These are phyloP conservation scores for Colletotrichum endophyticum DNA, from an alignment of 2,329 filamentous ascomycete genomes.

Conservation along the genomic window DNA sequence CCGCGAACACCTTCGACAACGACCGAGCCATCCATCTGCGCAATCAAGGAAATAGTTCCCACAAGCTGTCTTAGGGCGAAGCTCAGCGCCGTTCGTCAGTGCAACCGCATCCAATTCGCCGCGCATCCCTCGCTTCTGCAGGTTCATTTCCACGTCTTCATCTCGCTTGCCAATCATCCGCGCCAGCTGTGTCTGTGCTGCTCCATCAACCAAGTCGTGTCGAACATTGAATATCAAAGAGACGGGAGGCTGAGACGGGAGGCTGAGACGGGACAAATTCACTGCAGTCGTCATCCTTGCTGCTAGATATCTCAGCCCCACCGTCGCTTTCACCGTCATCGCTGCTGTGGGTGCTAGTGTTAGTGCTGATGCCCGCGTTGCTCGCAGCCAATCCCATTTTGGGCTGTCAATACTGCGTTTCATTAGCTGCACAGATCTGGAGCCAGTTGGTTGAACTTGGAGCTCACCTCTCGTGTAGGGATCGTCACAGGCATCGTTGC, in stretches of 20 bases:
- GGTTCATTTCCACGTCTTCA: background rate
- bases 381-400: background rate
- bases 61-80: background rate
- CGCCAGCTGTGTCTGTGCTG: background rate
- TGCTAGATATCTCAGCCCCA: background rate
- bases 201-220: background rate
- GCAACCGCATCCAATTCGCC: background rate
- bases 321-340: background rate
- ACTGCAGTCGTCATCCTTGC: background rate
- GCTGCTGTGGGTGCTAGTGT: no score
- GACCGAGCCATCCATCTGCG: background rate
- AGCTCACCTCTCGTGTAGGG: background rate
- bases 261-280: background rate
- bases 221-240: background rate
- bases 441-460: background rate
- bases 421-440: background rate
- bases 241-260: background rate
- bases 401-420: background rate
- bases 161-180: background rate
- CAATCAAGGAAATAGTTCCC: background rate
- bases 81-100: background rate
- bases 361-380: background rate
- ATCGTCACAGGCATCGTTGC: background rate
- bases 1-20: background rate
- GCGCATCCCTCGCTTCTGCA: background rate